These are phyloP conservation scores for Cercospora zeina DNA, from an alignment of 2,329 filamentous ascomycete genomes.

Conservation along the genomic window DNA sequence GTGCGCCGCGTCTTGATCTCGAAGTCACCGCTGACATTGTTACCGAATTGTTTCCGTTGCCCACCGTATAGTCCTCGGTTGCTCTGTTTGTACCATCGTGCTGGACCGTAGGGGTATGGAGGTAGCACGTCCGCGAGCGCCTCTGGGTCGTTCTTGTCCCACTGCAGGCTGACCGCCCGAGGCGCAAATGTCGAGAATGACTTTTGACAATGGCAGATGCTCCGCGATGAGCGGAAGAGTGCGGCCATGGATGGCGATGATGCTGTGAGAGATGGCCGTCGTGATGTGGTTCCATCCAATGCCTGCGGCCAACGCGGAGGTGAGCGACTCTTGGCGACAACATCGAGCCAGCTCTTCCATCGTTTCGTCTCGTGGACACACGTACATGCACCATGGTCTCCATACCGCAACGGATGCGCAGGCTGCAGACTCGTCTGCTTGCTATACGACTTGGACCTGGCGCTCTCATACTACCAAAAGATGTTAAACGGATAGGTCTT, in stretches of 20 bases:
- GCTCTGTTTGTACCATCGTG: slow-evolving; percentile 74
- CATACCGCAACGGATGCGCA: slow-evolving; percentile 69
- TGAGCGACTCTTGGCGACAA: slow-evolving; percentile 5
- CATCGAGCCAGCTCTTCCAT: neutral
- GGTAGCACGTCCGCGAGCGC: slow-evolving; percentile 42
- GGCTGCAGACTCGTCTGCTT: slow-evolving; percentile 71
- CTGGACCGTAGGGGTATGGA: slow-evolving; percentile 70
- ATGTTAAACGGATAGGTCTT: slow-evolving; percentile 73
- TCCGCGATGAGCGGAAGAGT: slow-evolving; percentile 32
- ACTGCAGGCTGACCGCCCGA: slow-evolving; percentile 34
- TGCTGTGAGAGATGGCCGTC: neutral
- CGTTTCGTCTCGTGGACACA: neutral
- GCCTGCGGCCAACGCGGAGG: slow-evolving; percentile 5
- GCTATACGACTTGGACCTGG: slow-evolving; percentile 77
- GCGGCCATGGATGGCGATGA: slow-evolving; percentile 33
- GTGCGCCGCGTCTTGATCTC: slow-evolving; percentile 69
- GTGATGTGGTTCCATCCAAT: slow-evolving; percentile 5
- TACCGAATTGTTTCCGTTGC: slow-evolving; percentile 73
- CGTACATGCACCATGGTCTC: slow-evolving; percentile 50
- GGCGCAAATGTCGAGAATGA: slow-evolving; percentile 38
- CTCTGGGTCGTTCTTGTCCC: slow-evolving; percentile 38
- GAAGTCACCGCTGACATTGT: slow-evolving; percentile 69
- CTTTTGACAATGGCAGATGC: slow-evolving; percentile 30
- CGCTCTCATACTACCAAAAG: slow-evolving; percentile 74
- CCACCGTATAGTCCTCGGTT: slow-evolving; percentile 60